These are phyloP conservation scores for Corylus americana DNA, from an alignment of 306 rosid genomes.

Conservation along the genomic window DNA sequence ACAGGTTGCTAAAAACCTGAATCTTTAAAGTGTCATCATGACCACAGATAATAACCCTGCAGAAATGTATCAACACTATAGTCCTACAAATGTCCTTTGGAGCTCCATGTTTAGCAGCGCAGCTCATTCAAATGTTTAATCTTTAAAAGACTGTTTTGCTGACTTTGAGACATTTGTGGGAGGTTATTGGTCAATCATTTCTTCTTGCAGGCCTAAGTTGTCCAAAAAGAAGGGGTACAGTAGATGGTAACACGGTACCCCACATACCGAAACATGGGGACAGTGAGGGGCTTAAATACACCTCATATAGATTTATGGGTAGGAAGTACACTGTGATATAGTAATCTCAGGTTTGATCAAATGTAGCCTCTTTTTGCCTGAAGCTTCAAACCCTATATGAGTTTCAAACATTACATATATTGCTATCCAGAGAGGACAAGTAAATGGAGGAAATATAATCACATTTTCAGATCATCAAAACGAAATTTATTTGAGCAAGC, in stretches of 20 bases:
- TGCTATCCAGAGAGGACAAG: not conserved
- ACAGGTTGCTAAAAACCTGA: constrained; percentile 18
- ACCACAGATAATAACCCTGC: not conserved
- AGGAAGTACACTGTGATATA: not conserved
- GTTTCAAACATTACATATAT: not conserved
- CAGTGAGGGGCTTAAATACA: not conserved
- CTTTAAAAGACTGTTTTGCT: not conserved
- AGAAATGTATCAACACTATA: not conserved
- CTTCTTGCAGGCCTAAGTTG: not conserved
- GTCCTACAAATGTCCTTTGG: not conserved
- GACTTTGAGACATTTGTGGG: not conserved
- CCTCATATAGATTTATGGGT: not conserved
- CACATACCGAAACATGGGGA: not conserved
- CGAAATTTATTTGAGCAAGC: not conserved
- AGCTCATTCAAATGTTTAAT: not conserved
- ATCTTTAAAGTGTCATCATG: not conserved
- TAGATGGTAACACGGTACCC: not conserved
- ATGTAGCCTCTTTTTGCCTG: not conserved
- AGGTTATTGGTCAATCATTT: not conserved
- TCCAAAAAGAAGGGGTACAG: not conserved
- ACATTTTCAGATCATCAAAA: not conserved
- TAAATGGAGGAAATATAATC: not conserved
- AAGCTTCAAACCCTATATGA: not conserved
- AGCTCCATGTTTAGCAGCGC: not conserved
- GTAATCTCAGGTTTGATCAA: not conserved